A percentile compares a stretch with the other conserved stretches of the same genome.
Conservation (phyloP, 495 filamentous ascomycete genomes). For the Trichoderma orchidacearum region DNA sequence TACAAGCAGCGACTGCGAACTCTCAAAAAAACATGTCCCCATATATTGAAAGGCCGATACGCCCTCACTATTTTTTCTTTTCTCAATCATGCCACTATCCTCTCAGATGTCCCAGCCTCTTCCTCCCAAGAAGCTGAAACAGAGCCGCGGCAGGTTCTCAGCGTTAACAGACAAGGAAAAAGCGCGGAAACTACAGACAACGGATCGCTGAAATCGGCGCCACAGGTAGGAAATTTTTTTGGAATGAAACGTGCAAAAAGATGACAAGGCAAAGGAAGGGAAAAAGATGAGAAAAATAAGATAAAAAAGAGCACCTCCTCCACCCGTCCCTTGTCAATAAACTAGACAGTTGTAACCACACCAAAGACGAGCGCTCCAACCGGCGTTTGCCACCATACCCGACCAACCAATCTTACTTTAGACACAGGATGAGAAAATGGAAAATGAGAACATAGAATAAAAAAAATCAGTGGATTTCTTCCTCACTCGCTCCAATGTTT, state of each 20-base stretch:
- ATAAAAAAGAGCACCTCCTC: neutral
- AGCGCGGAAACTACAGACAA: neutral
- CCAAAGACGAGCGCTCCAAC: constrained; percentile 1
- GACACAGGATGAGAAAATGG: neutral
- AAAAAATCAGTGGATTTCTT: neutral
- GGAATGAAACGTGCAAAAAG: neutral
- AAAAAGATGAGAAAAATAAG: neutral
- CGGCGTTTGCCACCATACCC: neutral
- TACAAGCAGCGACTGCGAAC: neutral
- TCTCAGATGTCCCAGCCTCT: neutral
- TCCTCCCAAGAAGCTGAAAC: neutral
- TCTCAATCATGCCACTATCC: neutral
- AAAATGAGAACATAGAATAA: neutral
- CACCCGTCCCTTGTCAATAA: neutral
- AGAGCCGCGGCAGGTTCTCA: neutral
- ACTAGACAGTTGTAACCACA: constrained; percentile 1
- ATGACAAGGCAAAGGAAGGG: neutral
- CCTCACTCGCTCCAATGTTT: neutral
- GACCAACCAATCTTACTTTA: neutral
- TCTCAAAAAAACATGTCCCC: neutral
- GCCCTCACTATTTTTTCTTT: neutral
- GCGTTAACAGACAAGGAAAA: neutral
- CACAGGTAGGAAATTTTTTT: neutral
- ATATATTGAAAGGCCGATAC: neutral
- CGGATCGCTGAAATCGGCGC: neutral